Evolutionary conservation across 495 filamentous ascomycete species (phyloP).

Genomic region (Aspergillus carlsbadensis): DNA sequence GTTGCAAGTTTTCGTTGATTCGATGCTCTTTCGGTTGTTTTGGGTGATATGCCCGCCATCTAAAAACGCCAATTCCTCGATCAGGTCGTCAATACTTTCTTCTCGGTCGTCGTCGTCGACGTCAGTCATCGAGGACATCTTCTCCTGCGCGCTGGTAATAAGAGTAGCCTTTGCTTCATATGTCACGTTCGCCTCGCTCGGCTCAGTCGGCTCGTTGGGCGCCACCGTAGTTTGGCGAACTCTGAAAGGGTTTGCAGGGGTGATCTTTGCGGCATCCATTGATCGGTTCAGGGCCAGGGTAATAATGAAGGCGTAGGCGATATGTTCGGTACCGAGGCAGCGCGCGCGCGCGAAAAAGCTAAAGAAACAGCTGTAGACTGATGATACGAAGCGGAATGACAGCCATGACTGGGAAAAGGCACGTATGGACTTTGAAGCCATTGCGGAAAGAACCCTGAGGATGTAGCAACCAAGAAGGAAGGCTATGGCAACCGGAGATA

Average conservation of each 20-base stretch:
- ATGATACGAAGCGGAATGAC: not conserved
- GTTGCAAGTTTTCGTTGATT: slow-evolving; percentile 35
- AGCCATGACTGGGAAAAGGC: not conserved
- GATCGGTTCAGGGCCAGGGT: not conserved
- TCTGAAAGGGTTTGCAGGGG: not conserved
- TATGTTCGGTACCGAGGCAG: slow-evolving; percentile 1
- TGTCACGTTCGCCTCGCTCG: not conserved
- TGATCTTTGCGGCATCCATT: not conserved
- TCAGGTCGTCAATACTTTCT: slow-evolving; percentile 76
- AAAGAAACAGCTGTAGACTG: not conserved
- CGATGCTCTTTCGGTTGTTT: slow-evolving; percentile 41
- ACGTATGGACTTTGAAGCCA: not conserved
- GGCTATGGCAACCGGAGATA: not conserved
- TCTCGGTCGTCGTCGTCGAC: slow-evolving; percentile 62
- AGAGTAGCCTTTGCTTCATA: slow-evolving; percentile 1
- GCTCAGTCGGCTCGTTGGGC: not conserved
- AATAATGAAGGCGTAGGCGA: slow-evolving; percentile 8
- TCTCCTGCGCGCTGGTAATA: slow-evolving; percentile 11
- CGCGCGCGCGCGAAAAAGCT: not conserved
- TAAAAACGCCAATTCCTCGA: slow-evolving; percentile 77
- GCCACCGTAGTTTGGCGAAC: not conserved
- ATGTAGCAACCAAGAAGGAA: not conserved
- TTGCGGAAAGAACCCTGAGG: slow-evolving; percentile 1
- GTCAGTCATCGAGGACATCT: slow-evolving; percentile 15
- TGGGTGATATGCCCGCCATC: slow-evolving; percentile 64